Conservation (phyloP, 441 rosid species). For the Raphanus hybrid region DNA sequence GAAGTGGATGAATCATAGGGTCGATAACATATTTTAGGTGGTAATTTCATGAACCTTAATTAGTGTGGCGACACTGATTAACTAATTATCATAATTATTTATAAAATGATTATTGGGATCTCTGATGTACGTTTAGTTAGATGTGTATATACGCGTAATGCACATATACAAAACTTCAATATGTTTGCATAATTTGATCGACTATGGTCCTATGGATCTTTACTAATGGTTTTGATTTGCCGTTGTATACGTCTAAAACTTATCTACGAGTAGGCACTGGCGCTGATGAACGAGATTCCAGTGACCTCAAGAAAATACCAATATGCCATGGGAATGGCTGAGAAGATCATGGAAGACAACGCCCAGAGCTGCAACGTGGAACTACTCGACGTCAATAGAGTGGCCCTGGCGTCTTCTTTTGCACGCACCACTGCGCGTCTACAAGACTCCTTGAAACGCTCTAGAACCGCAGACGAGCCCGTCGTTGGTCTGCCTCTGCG, state of each 20-base stretch:
- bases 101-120: background rate
- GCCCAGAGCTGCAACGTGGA: slow-evolving; percentile 50
- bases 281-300: slow-evolving; percentile 67
- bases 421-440: slow-evolving; percentile 58
- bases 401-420: slow-evolving; percentile 63
- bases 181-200: background rate
- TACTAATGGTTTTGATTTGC: background rate
- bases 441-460: slow-evolving; percentile 49
- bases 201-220: slow-evolving; percentile 7
- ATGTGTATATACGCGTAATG: background rate
- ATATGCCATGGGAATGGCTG: slow-evolving; percentile 75
- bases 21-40: background rate
- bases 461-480: slow-evolving; percentile 26
- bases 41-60: background rate
- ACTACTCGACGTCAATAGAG: slow-evolving; percentile 64
- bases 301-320: slow-evolving; percentile 75
- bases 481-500: slow-evolving; percentile 47
- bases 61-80: background rate
- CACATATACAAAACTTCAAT: background rate
- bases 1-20: slow-evolving; percentile 1
- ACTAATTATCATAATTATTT: background rate
- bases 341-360: slow-evolving; percentile 77
- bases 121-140: background rate
- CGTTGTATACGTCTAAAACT: background rate
- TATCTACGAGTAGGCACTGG: slow-evolving; percentile 50